Conservation (phyloP, 257 asterid genomes). For the Misopates orontium region DNA sequence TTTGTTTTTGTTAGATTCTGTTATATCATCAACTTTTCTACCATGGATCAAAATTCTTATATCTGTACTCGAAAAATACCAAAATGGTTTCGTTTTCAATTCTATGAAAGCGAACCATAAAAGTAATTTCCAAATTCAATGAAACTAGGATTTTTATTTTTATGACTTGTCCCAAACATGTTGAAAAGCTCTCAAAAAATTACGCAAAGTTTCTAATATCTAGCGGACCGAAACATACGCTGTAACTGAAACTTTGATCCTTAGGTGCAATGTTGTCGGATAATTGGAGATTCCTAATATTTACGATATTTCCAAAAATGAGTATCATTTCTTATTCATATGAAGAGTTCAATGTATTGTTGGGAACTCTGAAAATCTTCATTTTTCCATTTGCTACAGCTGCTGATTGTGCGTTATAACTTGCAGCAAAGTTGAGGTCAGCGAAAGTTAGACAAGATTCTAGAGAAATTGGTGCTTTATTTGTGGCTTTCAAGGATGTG, state of each 20-base stretch:
- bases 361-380: slow-evolving; percentile 35
- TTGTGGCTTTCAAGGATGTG: slow-evolving; percentile 53
- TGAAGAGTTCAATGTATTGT: slow-evolving; percentile 21
- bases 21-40: background rate
- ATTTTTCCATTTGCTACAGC: slow-evolving; percentile 44
- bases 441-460: slow-evolving; percentile 67
- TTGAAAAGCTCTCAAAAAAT: no score
- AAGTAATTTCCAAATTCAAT: no score
- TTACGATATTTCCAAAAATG: background rate
- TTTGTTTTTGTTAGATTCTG: background rate
- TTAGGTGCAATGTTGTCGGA: background rate
- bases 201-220: no score
- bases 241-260: no score
- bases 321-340: background rate
- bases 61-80: no score
- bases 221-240: no score
- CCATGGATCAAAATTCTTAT: no score
- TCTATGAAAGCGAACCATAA: no score
- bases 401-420: slow-evolving; percentile 69
- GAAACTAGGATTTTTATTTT: no score
- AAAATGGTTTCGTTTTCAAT: no score
- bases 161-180: no score
- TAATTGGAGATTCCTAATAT: background rate
- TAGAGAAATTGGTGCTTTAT: slow-evolving; percentile 50
- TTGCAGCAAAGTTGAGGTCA: slow-evolving; percentile 77